Percentiles rank a stretch among this genome's conserved stretches.
phyloP scores from a whole-genome alignment of 2,329 filamentous ascomycete species.

The Metarhizium rileyi region DNA sequence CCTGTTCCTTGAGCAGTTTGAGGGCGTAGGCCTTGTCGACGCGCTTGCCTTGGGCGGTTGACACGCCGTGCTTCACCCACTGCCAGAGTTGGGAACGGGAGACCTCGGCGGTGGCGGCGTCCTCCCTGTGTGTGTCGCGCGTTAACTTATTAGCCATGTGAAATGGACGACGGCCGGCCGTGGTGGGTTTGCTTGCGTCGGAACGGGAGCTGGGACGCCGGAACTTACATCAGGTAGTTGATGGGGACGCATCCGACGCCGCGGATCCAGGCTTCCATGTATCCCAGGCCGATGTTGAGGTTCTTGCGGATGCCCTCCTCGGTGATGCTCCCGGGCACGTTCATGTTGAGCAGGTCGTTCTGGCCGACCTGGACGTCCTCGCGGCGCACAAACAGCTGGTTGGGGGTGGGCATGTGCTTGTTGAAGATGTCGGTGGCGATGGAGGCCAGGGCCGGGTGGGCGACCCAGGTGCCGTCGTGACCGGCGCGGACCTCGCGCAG shows the following conservation, averaged over 20 bases:
- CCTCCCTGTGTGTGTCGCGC: constrained; percentile 55
- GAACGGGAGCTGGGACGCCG: too few species aligned
- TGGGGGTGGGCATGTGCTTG: constrained; percentile 96
- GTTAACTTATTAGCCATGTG: constrained; percentile 4
- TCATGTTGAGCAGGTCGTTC: constrained; percentile 96
- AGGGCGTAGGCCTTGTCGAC: constrained; percentile 90
- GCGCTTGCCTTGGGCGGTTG: constrained; percentile 78
- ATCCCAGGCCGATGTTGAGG: constrained; percentile 88
- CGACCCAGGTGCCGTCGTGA: constrained; percentile 95
- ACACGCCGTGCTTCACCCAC: constrained; percentile 68
- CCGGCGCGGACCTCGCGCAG: constrained; percentile 89
- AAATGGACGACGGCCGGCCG: too few species aligned
- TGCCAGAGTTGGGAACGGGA: constrained; percentile 94
- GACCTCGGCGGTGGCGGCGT: constrained; percentile 93
- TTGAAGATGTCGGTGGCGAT: constrained; percentile 95
- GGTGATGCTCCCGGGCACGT: constrained; percentile 83
- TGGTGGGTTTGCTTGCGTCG: background rate
- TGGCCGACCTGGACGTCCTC: constrained; percentile 80
- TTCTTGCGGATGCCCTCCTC: constrained; percentile 97
- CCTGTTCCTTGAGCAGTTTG: constrained; percentile 76
- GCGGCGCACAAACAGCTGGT: constrained; percentile 84
- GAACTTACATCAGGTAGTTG: constrained; percentile 83
- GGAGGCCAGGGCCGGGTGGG: constrained; percentile 80
- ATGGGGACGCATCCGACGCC: constrained; percentile 94
- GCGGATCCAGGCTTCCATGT: constrained; percentile 98